phyloP scores from a whole-genome alignment of 345 rosid species.

The Cardamine chenopodiifolia region DNA sequence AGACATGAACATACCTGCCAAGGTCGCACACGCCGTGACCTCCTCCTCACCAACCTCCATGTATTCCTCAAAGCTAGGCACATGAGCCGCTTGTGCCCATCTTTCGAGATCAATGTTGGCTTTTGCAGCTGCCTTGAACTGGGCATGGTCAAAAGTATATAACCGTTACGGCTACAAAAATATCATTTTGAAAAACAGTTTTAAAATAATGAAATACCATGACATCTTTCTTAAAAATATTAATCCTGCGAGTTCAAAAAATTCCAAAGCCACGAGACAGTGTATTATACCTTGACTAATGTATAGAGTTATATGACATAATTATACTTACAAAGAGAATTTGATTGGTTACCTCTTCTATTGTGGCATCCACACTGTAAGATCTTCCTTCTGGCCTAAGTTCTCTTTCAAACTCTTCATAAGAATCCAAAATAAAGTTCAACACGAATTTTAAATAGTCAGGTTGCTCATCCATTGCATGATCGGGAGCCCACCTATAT shows the following conservation, averaged over 20 bases:
- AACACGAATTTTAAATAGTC: not conserved
- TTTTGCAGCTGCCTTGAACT: conserved; percentile 7
- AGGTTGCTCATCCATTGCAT: conserved; percentile 15
- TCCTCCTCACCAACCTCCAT: conserved; percentile 12
- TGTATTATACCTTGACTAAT: not conserved
- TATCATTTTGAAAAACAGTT: not conserved
- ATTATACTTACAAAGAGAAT: not conserved
- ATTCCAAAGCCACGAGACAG: not conserved
- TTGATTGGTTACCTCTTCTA: conserved; percentile 21
- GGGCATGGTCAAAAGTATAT: not conserved
- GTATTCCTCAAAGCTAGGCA: conserved; percentile 31
- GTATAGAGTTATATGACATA: not conserved
- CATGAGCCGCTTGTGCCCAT: conserved; percentile 15
- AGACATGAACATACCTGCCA: conserved; percentile 3
- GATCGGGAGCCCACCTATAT: conserved; percentile 31
- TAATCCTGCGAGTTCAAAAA: too few species aligned
- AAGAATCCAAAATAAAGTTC: not conserved
- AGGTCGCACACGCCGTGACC: not conserved
- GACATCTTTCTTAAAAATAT: not conserved
- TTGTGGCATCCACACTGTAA: not conserved
- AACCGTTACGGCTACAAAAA: not conserved
- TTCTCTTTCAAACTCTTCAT: not conserved
- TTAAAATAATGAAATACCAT: not conserved
- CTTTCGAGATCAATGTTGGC: not conserved
- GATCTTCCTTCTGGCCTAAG: conserved; percentile 6